Conservation (phyloP, 1,284 basidiomycete genomes). For the Coniophora puteana region DNA sequence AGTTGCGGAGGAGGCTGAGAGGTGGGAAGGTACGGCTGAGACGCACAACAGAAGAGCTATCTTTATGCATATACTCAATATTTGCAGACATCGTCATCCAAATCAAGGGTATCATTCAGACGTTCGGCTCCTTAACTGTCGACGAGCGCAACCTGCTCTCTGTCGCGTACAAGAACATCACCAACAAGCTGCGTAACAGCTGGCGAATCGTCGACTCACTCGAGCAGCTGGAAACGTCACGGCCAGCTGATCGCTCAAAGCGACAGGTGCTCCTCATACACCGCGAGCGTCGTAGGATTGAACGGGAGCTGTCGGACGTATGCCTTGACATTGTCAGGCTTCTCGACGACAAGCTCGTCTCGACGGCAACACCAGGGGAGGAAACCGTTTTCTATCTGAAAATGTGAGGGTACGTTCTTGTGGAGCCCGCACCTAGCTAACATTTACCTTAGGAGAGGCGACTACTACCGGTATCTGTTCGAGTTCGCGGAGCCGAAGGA, state of each 20-base stretch:
- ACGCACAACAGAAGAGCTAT: too few species aligned
- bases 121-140: slow-evolving; percentile 47
- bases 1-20: slow-evolving; percentile 63
- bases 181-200: slow-evolving; percentile 55
- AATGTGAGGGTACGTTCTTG: slow-evolving; percentile 40
- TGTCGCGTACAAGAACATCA: slow-evolving; percentile 68
- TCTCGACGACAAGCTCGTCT: slow-evolving; percentile 50
- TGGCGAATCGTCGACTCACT: slow-evolving; percentile 59
- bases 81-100: slow-evolving; percentile 57
- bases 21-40: slow-evolving; percentile 49
- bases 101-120: slow-evolving; percentile 51
- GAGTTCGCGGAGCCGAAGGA: slow-evolving; percentile 55
- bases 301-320: slow-evolving; percentile 49
- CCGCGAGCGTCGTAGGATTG: slow-evolving; percentile 50
- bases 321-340: slow-evolving; percentile 59
- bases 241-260: slow-evolving; percentile 21
- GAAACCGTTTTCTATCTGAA: slow-evolving; percentile 69
- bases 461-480: slow-evolving; percentile 67
- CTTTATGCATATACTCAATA: slow-evolving; percentile 5
- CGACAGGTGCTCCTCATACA: slow-evolving; percentile 47
- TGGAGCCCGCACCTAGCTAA: slow-evolving; percentile 3
- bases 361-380: slow-evolving; percentile 53
- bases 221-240: slow-evolving; percentile 45
- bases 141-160: slow-evolving; percentile 70
- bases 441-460: slow-evolving; percentile 49